These are phyloP conservation scores for Hirsutella minnesotensis DNA, from an alignment of 2,329 filamentous ascomycete species.

Conservation along the genomic window DNA sequence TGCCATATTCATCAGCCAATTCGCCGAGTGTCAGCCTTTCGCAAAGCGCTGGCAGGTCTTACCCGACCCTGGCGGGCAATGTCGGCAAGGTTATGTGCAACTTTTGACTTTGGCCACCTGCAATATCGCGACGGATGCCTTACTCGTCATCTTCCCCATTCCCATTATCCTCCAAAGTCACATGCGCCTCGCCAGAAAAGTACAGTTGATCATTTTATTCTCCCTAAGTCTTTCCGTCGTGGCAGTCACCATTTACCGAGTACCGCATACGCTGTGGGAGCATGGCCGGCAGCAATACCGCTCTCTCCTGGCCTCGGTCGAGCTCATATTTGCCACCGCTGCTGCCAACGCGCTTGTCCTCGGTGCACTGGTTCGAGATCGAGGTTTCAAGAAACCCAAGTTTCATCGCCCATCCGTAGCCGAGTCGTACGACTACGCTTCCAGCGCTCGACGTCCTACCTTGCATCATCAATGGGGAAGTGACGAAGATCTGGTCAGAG, in stretches of 20 bases:
- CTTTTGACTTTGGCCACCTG: slow-evolving; percentile 81
- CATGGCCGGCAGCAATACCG: slow-evolving; percentile 74
- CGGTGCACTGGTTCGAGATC: slow-evolving; percentile 83
- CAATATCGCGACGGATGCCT: slow-evolving; percentile 78
- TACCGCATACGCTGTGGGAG: slow-evolving; percentile 63
- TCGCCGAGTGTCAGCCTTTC: slow-evolving; percentile 74
- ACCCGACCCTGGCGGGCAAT: slow-evolving; percentile 78
- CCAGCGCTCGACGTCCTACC: slow-evolving; percentile 30
- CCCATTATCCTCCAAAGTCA: slow-evolving; percentile 72
- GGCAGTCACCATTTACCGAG: slow-evolving; percentile 65
- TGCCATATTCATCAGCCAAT: slow-evolving; percentile 67
- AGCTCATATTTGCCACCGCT: slow-evolving; percentile 77
- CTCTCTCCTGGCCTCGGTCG: slow-evolving; percentile 78
- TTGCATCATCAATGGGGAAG: slow-evolving; percentile 67
- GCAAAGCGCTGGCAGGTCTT: slow-evolving; percentile 65
- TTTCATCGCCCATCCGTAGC: slow-evolving; percentile 56
- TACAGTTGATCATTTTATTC: slow-evolving; percentile 71
- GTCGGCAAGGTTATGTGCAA: slow-evolving; percentile 77
- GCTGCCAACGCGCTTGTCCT: slow-evolving; percentile 84
- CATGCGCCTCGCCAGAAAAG: slow-evolving; percentile 66
- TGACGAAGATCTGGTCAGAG: slow-evolving; percentile 79
- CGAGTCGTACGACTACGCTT: slow-evolving; percentile 46
- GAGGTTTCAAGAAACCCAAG: slow-evolving; percentile 79
- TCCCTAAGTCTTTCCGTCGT: slow-evolving; percentile 74
- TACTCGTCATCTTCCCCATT: slow-evolving; percentile 80